A percentile compares a stretch with the other conserved stretches of the same genome.
phyloP scores from a whole-genome alignment of 2,329 filamentous ascomycete species.

The Pseudogymnoascus sp. region DNA sequence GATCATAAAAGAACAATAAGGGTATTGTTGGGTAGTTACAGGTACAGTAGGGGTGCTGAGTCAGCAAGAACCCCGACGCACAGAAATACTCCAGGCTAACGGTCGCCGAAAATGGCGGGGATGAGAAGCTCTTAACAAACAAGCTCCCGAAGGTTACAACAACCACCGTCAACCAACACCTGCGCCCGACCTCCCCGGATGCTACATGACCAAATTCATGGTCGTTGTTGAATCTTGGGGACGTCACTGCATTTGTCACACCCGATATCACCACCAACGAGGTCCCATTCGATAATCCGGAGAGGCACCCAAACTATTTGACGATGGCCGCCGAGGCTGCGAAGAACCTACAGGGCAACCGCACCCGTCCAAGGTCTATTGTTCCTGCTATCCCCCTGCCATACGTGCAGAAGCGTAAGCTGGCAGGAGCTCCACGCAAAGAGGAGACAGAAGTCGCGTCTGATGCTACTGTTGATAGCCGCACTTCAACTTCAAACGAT shows the following conservation, averaged over 20 bases:
- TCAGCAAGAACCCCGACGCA: constrained; percentile 5
- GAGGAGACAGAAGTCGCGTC: constrained; percentile 21
- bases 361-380: constrained; percentile 25
- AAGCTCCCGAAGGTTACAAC: constrained; percentile 11
- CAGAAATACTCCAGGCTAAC: constrained; percentile 10
- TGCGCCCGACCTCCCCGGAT: constrained; percentile 28
- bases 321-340: constrained; percentile 24
- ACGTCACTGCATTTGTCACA: constrained; percentile 25
- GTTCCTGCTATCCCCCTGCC: constrained; percentile 31
- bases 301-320: constrained; percentile 23
- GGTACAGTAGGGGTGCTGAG: constrained; percentile 6
- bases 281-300: constrained; percentile 13
- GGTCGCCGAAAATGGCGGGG: constrained; percentile 11
- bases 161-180: constrained; percentile 16
- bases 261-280: constrained; percentile 11
- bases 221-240: constrained; percentile 34
- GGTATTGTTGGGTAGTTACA: background rate
- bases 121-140: constrained; percentile 11
- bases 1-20: background rate
- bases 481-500: constrained; percentile 7
- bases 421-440: constrained; percentile 22
- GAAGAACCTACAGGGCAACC: constrained; percentile 29
- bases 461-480: background rate
- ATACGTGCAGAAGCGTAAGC: constrained; percentile 30
- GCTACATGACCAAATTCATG: constrained; percentile 29